Conservation (phyloP, 1,284 basidiomycete species). For the Puccinia brachypodii region DNA sequence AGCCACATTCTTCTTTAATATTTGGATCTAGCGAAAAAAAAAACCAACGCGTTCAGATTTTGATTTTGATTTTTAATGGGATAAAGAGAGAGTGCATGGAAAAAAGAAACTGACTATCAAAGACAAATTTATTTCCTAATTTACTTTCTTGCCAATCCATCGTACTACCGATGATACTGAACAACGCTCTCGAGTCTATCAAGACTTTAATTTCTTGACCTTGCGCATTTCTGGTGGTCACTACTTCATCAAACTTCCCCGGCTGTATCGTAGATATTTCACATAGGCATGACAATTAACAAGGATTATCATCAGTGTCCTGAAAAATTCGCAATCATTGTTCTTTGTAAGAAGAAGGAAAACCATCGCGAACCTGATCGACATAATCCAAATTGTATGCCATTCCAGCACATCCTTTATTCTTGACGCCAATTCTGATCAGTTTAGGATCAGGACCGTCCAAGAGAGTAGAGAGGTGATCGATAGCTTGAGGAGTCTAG, state of each 20-base stretch:
- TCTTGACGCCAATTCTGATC: constrained; percentile 90
- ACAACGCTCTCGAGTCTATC: constrained; percentile 95
- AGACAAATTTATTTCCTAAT: constrained; percentile 87
- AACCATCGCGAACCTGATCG: constrained; percentile 61
- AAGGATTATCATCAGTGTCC: background rate
- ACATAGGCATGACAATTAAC: constrained; percentile 53
- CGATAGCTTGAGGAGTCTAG: constrained; percentile 79
- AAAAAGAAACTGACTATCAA: constrained; percentile 73
- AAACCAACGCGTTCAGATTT: background rate
- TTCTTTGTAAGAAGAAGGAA: background rate
- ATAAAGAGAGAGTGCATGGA: constrained; percentile 59
- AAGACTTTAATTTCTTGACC: constrained; percentile 83
- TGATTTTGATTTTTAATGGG: background rate
- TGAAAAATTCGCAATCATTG: background rate
- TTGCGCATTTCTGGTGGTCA: constrained; percentile 66
- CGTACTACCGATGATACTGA: constrained; percentile 95
- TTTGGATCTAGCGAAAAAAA: too few relatives aligned
- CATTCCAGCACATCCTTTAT: constrained; percentile 99
- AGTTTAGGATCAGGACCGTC: constrained; percentile 81
- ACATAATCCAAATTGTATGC: constrained; percentile 98
- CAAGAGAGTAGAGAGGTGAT: constrained; percentile 69
- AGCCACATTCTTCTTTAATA: too few relatives aligned
- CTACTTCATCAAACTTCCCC: constrained; percentile 94
- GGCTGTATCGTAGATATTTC: constrained; percentile 60
- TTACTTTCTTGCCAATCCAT: constrained; percentile 98